Conservation (phyloP, 257 asterid genomes). For the Salvia miltiorrhiza region DNA sequence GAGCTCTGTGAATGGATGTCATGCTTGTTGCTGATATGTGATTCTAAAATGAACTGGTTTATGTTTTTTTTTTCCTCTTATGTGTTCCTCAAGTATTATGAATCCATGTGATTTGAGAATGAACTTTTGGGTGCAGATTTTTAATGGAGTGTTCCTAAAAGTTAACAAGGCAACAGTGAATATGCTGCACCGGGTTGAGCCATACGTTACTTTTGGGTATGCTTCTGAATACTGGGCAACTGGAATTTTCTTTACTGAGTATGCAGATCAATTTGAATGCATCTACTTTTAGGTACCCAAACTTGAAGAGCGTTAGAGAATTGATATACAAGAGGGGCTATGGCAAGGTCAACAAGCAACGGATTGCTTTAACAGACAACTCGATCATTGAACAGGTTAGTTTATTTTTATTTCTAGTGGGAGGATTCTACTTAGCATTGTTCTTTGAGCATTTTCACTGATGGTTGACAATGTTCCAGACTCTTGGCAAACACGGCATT, state of each 20-base stretch:
- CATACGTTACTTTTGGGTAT: constrained; percentile 49
- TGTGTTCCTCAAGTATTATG: too few species aligned
- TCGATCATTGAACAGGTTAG: constrained; percentile 45
- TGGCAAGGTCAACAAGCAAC: constrained; percentile 51
- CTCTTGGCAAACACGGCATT: constrained; percentile 48
- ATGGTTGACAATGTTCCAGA: constrained; percentile 16
- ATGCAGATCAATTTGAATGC: not conserved
- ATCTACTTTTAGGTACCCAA: constrained; percentile 38
- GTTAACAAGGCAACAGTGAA: constrained; percentile 62
- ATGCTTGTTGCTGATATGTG: not conserved
- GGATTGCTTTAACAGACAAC: constrained; percentile 48
- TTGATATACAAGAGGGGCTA: constrained; percentile 52
- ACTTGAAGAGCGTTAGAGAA: constrained; percentile 51
- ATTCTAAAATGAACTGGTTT: not conserved
- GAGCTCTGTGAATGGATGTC: not conserved
- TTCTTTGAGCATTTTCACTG: not conserved
- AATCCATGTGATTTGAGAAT: not conserved
- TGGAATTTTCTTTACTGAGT: not conserved
- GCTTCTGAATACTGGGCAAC: not conserved
- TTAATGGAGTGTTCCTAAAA: constrained; percentile 68
- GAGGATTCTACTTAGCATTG: not conserved
- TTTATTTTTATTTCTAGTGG: not conserved
- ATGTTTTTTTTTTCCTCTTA: too few species aligned
- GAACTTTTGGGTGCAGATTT: constrained; percentile 34
- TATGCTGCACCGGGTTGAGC: constrained; percentile 55